phyloP scores from a whole-genome alignment of 1,284 basidiomycete species.

The Ustilago curta region DNA sequence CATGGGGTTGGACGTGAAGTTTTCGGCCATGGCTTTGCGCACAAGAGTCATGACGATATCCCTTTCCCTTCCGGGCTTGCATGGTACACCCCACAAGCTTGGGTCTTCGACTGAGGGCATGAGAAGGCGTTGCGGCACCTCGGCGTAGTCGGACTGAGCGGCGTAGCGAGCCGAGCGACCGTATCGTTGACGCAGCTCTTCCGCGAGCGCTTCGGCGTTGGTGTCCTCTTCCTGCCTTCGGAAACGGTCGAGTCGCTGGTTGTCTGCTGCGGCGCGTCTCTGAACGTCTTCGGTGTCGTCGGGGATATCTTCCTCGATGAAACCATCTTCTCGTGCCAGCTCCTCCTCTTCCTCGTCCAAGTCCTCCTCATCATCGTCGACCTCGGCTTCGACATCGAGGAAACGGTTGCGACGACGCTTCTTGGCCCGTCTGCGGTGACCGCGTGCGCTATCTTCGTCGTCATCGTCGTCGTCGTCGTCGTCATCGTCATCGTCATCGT shows the following conservation, averaged over 20 bases:
- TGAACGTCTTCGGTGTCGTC: constrained; percentile 78
- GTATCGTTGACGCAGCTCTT: constrained; percentile 85
- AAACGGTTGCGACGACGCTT: constrained; percentile 76
- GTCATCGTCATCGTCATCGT: constrained; percentile 61
- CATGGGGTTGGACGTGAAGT: constrained; percentile 76
- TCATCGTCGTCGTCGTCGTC: constrained; percentile 63
- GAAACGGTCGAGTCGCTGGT: constrained; percentile 82
- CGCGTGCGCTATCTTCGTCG: constrained; percentile 48
- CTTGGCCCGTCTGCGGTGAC: constrained; percentile 46
- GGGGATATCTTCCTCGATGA: constrained; percentile 78
- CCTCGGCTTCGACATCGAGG: constrained; percentile 92
- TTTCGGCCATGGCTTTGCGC: constrained; percentile 80
- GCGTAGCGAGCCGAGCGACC: constrained; percentile 71
- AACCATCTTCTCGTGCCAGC: constrained; percentile 73
- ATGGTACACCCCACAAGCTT: constrained; percentile 92
- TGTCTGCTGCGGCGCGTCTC: constrained; percentile 73
- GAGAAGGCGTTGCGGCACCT: constrained; percentile 88
- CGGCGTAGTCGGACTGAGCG: constrained; percentile 75
- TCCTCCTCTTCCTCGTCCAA: constrained; percentile 69
- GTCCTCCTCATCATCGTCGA: constrained; percentile 75
- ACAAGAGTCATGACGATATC: constrained; percentile 94
- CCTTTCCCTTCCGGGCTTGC: constrained; percentile 92
- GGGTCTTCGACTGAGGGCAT: constrained; percentile 98
- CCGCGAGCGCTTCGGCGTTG: constrained; percentile 87
- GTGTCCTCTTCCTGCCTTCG: constrained; percentile 83